phyloP scores from a whole-genome alignment of 73 alveolate genomes.

The Breviolum minutum region DNA sequence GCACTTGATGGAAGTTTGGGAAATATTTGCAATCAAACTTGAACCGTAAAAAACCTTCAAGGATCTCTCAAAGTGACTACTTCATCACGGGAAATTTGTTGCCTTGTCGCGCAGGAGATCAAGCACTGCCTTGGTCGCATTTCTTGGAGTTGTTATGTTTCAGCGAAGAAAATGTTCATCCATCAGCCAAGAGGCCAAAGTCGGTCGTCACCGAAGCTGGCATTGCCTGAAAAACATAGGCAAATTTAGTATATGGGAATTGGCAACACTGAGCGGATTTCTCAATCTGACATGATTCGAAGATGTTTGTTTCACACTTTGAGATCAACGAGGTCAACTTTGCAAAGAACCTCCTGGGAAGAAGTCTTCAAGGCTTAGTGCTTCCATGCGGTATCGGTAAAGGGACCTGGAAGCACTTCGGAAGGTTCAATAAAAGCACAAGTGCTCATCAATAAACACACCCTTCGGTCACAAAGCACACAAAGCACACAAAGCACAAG shows the following conservation, averaged over 20 bases:
- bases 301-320: background rate
- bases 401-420: slow-evolving; percentile 7
- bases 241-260: background rate
- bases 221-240: background rate
- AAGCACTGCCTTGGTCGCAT: slow-evolving; percentile 1
- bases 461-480: background rate
- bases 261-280: background rate
- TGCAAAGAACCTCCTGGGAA: slow-evolving; percentile 16
- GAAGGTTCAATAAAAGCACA: background rate
- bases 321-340: no score
- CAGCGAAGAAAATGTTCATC: background rate
- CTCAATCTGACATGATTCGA: background rate
- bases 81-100: background rate
- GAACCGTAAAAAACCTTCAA: background rate
- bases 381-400: slow-evolving; percentile 31
- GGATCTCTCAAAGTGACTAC: background rate
- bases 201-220: background rate
- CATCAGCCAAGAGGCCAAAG: slow-evolving; percentile 6
- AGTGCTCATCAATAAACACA: background rate
- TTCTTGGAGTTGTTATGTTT: background rate
- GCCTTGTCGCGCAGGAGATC: slow-evolving; percentile 36
- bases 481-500: background rate
- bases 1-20: background rate
- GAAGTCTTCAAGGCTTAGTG: slow-evolving; percentile 30
- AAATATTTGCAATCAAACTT: background rate